These are phyloP conservation scores for Tolypocladium amazonense DNA, from an alignment of 2,329 filamentous ascomycete species.

Conservation along the genomic window DNA sequence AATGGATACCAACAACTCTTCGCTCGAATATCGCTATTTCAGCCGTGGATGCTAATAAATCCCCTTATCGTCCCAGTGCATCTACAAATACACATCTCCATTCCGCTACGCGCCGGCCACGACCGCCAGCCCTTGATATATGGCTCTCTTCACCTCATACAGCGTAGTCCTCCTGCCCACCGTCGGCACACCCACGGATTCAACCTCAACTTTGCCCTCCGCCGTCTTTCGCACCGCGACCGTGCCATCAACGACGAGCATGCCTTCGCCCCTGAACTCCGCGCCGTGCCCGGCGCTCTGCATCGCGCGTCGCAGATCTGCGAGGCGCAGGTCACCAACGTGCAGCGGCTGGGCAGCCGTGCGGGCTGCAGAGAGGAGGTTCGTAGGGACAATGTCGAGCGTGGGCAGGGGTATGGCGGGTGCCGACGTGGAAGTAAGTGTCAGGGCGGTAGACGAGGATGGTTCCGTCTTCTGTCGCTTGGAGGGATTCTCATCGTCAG, in stretches of 20 bases:
- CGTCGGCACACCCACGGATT: conserved; percentile 52
- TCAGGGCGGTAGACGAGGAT: conserved; percentile 5
- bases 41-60: background rate
- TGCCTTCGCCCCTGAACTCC: conserved; percentile 90
- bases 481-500: conserved; percentile 30
- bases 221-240: conserved; percentile 84
- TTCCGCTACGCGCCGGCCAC: conserved; percentile 61
- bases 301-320: conserved; percentile 79
- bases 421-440: conserved; percentile 4
- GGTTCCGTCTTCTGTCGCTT: conserved; percentile 39
- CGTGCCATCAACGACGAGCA: conserved; percentile 74
- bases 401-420: conserved; percentile 29
- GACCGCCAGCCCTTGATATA: conserved; percentile 89
- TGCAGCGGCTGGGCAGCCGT: conserved; percentile 80
- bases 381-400: conserved; percentile 43
- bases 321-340: conserved; percentile 83
- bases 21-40: background rate
- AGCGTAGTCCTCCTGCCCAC: conserved; percentile 52
- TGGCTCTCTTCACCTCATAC: conserved; percentile 77
- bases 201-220: conserved; percentile 80
- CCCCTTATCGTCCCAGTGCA: background rate
- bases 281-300: conserved; percentile 72
- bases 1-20: background rate
- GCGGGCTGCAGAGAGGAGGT: conserved; percentile 60
- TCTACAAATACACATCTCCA: background rate